A percentile compares a stretch with the other conserved stretches of the same genome.
phyloP scores from a whole-genome alignment of 768 basidiomycete genomes.

The Boletus huronensis region DNA sequence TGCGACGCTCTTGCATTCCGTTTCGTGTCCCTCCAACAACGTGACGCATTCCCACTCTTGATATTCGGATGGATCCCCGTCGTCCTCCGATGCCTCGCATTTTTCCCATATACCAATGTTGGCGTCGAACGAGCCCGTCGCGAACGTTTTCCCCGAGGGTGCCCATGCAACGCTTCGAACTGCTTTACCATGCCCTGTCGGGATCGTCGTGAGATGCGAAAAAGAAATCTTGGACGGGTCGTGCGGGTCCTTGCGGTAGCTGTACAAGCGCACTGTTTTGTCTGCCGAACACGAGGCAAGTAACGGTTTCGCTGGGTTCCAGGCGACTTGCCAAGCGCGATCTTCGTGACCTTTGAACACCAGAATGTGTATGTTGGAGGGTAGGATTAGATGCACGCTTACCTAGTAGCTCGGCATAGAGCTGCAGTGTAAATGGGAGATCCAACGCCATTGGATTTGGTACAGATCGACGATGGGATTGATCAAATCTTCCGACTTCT shows the following conservation, averaged over 20 bases:
- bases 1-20: slow-evolving; percentile 90
- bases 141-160: slow-evolving; percentile 81
- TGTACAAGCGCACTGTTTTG: slow-evolving; percentile 84
- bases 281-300: slow-evolving; percentile 95
- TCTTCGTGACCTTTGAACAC: slow-evolving; percentile 68
- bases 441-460: slow-evolving; percentile 16
- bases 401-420: slow-evolving; percentile 27
- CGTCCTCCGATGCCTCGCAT: slow-evolving; percentile 43
- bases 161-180: slow-evolving; percentile 87
- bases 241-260: slow-evolving; percentile 42
- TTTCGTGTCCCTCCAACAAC: slow-evolving; percentile 91
- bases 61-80: slow-evolving; percentile 26
- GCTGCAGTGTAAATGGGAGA: slow-evolving; percentile 18
- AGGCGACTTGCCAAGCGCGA: slow-evolving; percentile 83
- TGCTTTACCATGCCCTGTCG: slow-evolving; percentile 84
- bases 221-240: slow-evolving; percentile 34
- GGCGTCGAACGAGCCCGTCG: slow-evolving; percentile 91
- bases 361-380: background rate
- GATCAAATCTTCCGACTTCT: no score
- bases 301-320: slow-evolving; percentile 79
- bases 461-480: background rate
- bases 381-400: background rate
- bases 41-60: slow-evolving; percentile 88
- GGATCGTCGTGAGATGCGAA: slow-evolving; percentile 58
- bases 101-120: slow-evolving; percentile 91